phyloP scores from a whole-genome alignment of 192 early-diverging fungal genomes.

The Coemansia sp. region DNA sequence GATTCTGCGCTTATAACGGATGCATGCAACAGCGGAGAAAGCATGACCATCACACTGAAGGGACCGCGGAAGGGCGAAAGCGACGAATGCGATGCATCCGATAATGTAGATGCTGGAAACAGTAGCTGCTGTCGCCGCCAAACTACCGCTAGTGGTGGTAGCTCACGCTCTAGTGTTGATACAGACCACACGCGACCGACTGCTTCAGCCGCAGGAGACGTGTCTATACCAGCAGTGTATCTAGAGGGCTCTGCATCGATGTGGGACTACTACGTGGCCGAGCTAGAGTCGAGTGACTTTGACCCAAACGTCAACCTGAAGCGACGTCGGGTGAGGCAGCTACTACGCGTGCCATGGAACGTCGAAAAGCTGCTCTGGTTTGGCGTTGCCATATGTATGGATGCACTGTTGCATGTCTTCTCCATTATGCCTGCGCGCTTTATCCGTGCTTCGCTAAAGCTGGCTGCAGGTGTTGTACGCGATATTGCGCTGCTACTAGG shows the following conservation, averaged over 20 bases:
- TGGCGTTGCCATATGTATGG: slow-evolving; percentile 88
- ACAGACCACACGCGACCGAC: background rate
- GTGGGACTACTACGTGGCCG: slow-evolving; percentile 52
- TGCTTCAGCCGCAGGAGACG: slow-evolving; percentile 3
- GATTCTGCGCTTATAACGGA: slow-evolving; percentile 16
- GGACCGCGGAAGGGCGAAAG: slow-evolving; percentile 26
- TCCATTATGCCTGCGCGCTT: slow-evolving; percentile 91
- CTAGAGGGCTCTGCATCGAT: slow-evolving; percentile 47
- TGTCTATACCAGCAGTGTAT: slow-evolving; percentile 42
- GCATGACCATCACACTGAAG: slow-evolving; percentile 52
- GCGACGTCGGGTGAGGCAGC: slow-evolving; percentile 81
- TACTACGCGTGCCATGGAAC: slow-evolving; percentile 81
- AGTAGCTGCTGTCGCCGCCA: background rate
- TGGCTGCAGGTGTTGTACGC: slow-evolving; percentile 11
- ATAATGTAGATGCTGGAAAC: background rate
- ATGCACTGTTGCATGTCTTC: slow-evolving; percentile 93
- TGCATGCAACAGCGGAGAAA: slow-evolving; percentile 22
- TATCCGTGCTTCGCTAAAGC: slow-evolving; percentile 59
- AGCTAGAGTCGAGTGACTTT: slow-evolving; percentile 57
- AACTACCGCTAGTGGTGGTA: background rate
- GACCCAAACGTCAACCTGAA: slow-evolving; percentile 80
- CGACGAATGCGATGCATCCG: slow-evolving; percentile 2
- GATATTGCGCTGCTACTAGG: slow-evolving; percentile 21
- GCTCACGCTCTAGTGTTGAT: background rate
- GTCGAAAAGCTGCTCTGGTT: slow-evolving; percentile 93